Evolutionary conservation across 495 filamentous ascomycete genomes (phyloP), one percentile per base, ranked within the genome.

Genomic region (Daldinia grandis): DNA sequence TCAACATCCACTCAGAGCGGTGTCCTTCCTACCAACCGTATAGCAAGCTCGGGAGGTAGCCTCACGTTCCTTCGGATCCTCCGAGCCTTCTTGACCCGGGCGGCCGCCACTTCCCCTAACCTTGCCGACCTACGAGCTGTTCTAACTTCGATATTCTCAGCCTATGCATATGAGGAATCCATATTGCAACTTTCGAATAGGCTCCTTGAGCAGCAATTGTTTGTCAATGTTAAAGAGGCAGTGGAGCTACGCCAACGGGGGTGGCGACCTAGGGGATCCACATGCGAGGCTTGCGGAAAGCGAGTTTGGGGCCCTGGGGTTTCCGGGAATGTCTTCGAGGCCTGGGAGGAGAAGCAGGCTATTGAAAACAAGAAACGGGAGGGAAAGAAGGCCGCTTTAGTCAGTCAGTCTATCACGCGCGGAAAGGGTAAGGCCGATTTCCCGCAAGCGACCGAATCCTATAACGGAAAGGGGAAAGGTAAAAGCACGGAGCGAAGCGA

Each of bases 101-200:
- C 94, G 0, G 90, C 92, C 1, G 81, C 83, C 25, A 89, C 91
- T 27, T 97, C 95, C 2, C 93, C 95, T 0, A 95, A 91, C 27
- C 87, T 98, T 0, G 89, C 92, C 4, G 94, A 98, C 74, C 84
- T 99, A 12, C 90, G 96, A 25, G 85, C 87, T 44, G 94, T 98
- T 1, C 86, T 99, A 3, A 83, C 88, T 1, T 93, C 92, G 6
- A 93, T 99, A 50, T 99, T 99, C 78, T 90, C 95, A 1, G 94
- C 96, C 0, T 98, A 99, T 74, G 89, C 93, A 0, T 97, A 97
- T 76, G 96, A 98, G 77, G 90, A 92, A 72, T 92, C 91, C 4
- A 90, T 99, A 12, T 84, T 98, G 19, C 84, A 87, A 2, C 88
- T 99, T 14, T 92, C 96, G 10, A 95, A 94, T 78, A 86, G 88